Base-by-base conservation (phyloP, 176 grass and related monocot genomes). In the Pontederia crassipes region DNA sequence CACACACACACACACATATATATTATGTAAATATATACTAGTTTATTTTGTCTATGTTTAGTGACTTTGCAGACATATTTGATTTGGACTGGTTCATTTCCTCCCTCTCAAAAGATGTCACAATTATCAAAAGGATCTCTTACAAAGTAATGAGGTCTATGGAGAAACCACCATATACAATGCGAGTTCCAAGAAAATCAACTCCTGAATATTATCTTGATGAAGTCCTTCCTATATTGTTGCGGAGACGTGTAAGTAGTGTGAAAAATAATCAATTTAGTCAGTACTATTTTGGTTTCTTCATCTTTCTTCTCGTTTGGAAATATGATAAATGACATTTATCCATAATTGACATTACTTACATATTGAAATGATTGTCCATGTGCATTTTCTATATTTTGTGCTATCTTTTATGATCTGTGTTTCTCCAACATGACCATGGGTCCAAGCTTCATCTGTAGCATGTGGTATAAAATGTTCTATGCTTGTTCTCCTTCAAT, bases 101-200 rank as follows among this genome's bases (percentile, higher is more conserved):
- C 49, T 85, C 75, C 70, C 67, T 97, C 56, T 80, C 83, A 55
- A 83, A 82, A 46, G 92, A 97, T 80, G 73, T 97, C 46, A 74
- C 75, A 57, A 67, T 97, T 72, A 79, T 97, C 56, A 87, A 85
- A 75, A 82, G 71, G 48, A 91, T 97, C 11, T 84, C 93, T 50
- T 82, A 97, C 50, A 78, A 83, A 72, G 87, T 97, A 49, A 91
- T 97, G 93, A 68, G 72, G 57, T 91, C 84, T 24, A 91, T 97
- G 92, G 84, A 97, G 65, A 97, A 88, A 78, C 84, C 84, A 17
- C 93, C 87, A 17, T 97, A 86, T 78, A 97, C 93, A 17, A 91
- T 97, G 92, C 81, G 93, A 0, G 76, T 84, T 40, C 93, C 93
- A 69, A 84, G 93, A 59, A 97, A 91, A 85, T 97, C 93, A n/a